Percentiles rank a stretch among this genome's conserved stretches.
These are phyloP conservation scores for Mariannaea elegans DNA, from an alignment of 2,329 filamentous ascomycete genomes.

Conservation along the genomic window DNA sequence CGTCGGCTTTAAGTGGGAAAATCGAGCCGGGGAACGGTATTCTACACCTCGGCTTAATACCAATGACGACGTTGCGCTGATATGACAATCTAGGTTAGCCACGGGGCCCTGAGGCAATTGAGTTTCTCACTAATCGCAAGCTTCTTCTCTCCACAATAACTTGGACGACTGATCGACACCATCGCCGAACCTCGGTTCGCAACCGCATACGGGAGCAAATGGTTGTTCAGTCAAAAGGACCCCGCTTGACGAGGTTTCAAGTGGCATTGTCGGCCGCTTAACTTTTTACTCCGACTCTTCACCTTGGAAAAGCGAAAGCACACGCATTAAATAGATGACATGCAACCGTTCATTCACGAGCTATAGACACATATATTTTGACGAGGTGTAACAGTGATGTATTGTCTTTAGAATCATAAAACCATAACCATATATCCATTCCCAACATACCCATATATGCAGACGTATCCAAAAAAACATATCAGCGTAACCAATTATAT, in stretches of 20 bases:
- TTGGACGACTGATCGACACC: background rate
- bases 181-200: background rate
- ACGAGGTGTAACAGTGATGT: background rate
- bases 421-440: background rate
- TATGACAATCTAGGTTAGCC: no score
- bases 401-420: conserved; percentile 1
- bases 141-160: background rate
- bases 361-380: no score
- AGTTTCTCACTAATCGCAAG: background rate
- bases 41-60: background rate
- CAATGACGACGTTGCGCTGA: background rate
- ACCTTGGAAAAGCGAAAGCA: no score
- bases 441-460: background rate
- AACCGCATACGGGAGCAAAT: no score
- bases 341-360: no score
- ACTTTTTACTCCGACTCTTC: no score
- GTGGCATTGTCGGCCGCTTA: no score
- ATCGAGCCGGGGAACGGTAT: background rate
- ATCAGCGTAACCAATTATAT: background rate
- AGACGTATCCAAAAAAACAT: background rate
- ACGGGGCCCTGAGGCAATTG: background rate
- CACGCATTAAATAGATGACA: no score
- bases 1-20: background rate
- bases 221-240: no score
- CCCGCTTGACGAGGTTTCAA: no score